Base-by-base conservation (phyloP, 441 rosid species). In the Gossypium gossypioides region DNA sequence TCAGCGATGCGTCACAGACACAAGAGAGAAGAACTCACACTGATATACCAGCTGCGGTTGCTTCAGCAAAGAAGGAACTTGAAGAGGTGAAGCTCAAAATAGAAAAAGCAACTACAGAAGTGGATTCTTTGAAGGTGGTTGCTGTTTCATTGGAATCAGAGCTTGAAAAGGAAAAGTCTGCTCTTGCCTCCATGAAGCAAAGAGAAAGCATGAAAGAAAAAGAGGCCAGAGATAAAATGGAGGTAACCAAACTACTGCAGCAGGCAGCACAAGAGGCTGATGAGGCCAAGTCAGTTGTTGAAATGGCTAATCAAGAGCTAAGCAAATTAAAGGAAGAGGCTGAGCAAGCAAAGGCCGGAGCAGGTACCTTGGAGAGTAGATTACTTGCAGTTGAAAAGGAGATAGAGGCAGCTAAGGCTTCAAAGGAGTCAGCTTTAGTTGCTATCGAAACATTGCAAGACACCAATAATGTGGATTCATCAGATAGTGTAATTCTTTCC, bases 201-300 rank as follows among this genome's bases (percentile, higher is more conserved):
- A 84, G 92, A 82, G 99, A 94, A 89, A 97, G 97, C 75, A 88
- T 90, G 83, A 90, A 86, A 79, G 99, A 88, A 81, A 92, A 86
- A 78, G 97, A 85, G 78, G 80, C 87, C 2, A 88, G 80, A 76
- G 91, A 87, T 55, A 90, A 84, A 75, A 87, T 83, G 19, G 94
- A 84, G 80, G 72, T 90, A 42, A 97, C 99, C 3, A 89, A 86
- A 77, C 88, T 90, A 72, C 86, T 94, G 72, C 96, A 94, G 71
- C 80, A 80, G 79, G 94, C 94, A 42, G 97, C 91, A 61, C 81
- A 81, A 82, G 91, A 85, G 66, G 97, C 97, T 63, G 96, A 90
- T 68, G 85, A 84, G 83, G 94, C 96, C 21, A 94, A 85, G 77
- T 78, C 76, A 52, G 79, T 80, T 24, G 91, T 90, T 56, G 84